These are phyloP conservation scores for Phytophthora multivora DNA, from an alignment of 352 stramenopile species.

Conservation along the genomic window DNA sequence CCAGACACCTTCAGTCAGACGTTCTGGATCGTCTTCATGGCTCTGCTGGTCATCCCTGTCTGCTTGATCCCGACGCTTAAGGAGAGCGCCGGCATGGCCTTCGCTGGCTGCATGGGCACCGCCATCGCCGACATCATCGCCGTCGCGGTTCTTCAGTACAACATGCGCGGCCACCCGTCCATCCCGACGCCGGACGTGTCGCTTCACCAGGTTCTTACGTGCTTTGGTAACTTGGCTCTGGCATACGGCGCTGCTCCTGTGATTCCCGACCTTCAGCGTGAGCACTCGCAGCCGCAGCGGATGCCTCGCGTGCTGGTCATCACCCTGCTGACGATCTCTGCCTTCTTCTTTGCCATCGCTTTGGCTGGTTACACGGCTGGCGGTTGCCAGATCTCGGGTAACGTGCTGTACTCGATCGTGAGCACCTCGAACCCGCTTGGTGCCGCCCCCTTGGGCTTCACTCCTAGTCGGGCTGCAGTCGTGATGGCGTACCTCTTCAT, in stretches of 20 bases:
- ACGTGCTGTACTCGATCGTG: constrained; percentile 27
- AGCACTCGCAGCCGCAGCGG: constrained; percentile 19
- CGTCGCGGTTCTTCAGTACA: constrained; percentile 20
- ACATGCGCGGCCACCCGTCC: constrained; percentile 24
- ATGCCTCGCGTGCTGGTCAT: constrained; percentile 20
- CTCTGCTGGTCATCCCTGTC: constrained; percentile 17
- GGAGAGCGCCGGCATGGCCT: constrained; percentile 21
- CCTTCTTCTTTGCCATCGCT: constrained; percentile 25
- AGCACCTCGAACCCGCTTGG: constrained; percentile 19
- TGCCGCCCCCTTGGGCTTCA: constrained; percentile 45
- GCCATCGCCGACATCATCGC: constrained; percentile 24
- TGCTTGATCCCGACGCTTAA: constrained; percentile 28
- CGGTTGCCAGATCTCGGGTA: constrained; percentile 23
- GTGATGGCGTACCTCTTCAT: constrained; percentile 55
- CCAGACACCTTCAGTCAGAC: constrained; percentile 21
- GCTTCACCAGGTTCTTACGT: constrained; percentile 16
- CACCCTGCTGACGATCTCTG: constrained; percentile 15
- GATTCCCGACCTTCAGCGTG: constrained; percentile 18
- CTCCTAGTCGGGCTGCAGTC: constrained; percentile 37
- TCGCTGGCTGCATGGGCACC: constrained; percentile 26
- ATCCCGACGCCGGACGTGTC: constrained; percentile 21
- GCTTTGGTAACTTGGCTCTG: constrained; percentile 23
- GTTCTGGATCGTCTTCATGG: constrained; percentile 30
- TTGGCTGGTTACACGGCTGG: constrained; percentile 13
- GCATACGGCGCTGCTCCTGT: constrained; percentile 17